phyloP scores from a whole-genome alignment of 371 early-diverging fungal species.

The Apophysomyces elegans region DNA sequence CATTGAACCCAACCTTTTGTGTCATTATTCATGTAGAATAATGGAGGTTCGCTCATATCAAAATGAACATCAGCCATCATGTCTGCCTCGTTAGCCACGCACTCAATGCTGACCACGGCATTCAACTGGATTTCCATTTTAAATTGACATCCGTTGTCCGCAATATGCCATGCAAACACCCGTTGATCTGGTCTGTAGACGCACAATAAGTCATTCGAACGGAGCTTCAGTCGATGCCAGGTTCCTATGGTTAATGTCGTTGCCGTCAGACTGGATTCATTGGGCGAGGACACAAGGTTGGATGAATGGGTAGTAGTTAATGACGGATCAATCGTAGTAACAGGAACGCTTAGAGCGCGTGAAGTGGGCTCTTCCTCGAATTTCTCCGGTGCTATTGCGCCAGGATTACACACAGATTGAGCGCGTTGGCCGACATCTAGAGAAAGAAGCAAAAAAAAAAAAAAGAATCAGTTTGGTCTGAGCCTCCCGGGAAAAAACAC shows the following conservation, averaged over 20 bases:
- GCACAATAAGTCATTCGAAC: conserved; percentile 68
- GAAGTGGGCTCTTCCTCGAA: not conserved
- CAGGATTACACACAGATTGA: conserved; percentile 19
- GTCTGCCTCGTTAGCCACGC: conserved; percentile 49
- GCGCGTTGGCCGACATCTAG: conserved; percentile 15
- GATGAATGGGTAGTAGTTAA: not conserved
- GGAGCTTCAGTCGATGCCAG: conserved; percentile 75
- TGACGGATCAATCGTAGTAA: conserved; percentile 30
- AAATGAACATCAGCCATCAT: conserved; percentile 61
- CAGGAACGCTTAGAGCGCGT: conserved; percentile 24
- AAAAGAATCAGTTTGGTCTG: not conserved
- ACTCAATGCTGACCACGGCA: conserved; percentile 61
- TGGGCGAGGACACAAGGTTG: not conserved
- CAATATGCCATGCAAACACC: conserved; percentile 74
- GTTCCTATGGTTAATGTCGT: conserved; percentile 76
- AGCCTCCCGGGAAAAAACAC: not conserved
- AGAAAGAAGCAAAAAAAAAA: not conserved
- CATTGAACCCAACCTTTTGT: conserved; percentile 63
- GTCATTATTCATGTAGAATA: conserved; percentile 63
- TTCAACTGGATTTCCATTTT: conserved; percentile 72
- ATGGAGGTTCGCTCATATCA: conserved; percentile 64
- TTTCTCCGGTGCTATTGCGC: not conserved
- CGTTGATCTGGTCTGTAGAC: conserved; percentile 57
- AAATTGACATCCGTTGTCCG: conserved; percentile 68
- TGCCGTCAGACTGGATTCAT: conserved; percentile 46